Evolutionary conservation across 2,329 filamentous ascomycete genomes (phyloP), one percentile per base, ranked within the genome.

Genomic region (Calonectria crousiana): DNA sequence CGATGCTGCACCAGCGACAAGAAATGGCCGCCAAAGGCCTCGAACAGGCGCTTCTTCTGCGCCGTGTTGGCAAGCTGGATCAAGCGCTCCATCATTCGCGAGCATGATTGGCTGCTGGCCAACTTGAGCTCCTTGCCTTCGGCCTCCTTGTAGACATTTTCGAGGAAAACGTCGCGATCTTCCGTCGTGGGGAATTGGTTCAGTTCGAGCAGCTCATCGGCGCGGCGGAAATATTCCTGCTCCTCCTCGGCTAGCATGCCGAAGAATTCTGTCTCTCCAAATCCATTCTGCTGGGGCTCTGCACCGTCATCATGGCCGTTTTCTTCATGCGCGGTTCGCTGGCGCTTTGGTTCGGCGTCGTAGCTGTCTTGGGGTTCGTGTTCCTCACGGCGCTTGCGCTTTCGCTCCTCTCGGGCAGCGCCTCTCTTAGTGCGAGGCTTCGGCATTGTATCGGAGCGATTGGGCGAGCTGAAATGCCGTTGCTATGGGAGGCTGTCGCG

Each of bases 91-190:
- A 98, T 94, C 68, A 99, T 87, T 20, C 97, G 90, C 67, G 97
- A 99, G 85, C 96, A 98, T 4, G 95, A 97, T 86, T 99, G 97
- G 84, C 95, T 98, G 86, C 95, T 97, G 30, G 96, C 96, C 76
- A 99, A 91, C 88, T 98, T 99, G 82, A 99, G 88, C 84, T 98
- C 97, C 85, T 98, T 98, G 75, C 95, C 95, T 74, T 92, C 89
- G 0, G 96, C 95, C 85, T 98, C 96, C 78, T 91, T 90, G 85
- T 94, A 98, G 67, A 98, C 94, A 84, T 93, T 97, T 75, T 93
- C 92, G 60, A 98, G 85, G 81, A 95, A 95, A 64, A 93, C 81
- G 69, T 88, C 87, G 72, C 93, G 90, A 78, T 95, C 94, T 78
- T 98, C 95, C 67, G 91, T 84, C 49, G 93, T 92, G 51, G 91